Evolutionary conservation across 108 stramenopile species (phyloP), one percentile per base, ranked within the genome.

Genomic region (Cyclotella choctawhatcheeana): DNA sequence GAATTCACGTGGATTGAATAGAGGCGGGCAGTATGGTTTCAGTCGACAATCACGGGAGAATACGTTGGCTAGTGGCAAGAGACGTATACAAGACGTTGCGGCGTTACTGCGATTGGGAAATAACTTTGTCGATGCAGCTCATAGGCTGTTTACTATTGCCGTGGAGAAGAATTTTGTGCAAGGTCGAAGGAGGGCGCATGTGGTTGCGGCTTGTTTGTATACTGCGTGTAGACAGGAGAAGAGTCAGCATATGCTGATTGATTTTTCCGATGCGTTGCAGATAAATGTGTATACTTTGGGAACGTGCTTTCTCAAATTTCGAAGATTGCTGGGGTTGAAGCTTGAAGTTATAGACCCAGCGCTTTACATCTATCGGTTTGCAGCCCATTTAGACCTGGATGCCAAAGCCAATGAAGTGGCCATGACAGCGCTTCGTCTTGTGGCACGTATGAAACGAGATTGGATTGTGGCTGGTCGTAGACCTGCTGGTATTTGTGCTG

Each of bases 311-410:
- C 75, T 98, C 45, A 96, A 97, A 63, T 97, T 99, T 70, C 84
- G 95, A 17, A 78, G 94, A 37, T 67, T 97, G 45, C 55, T 98
- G 65, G 96, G 96, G 32, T 75, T 99, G 45, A 90, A 95, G 56
- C 77, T 99, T 62, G 95, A 97, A 71, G 87, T 98, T 61, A 86
- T 99, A 32, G 99, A 99, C 78, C 99, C 99, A 3, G 93, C 96
- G n/a, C 85, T 98, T 44, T 99, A 96, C 75, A 95, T 99, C 24
- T 97, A 99, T 73, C 95, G 99, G 10, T 99, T 98, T 84, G 99
- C 99, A 1, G 93, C 93, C 25, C 94, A 97, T 82, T 83, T 99
- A 50, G 95, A 97, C 48, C 85, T 99, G 10, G 97, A 97, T 27
- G 93, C 96, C 60, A 96, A 95, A 77, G 91, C 91, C 56, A 91